Conservation (phyloP, 2,329 filamentous ascomycete species). For the Arthroderma sp. region DNA sequence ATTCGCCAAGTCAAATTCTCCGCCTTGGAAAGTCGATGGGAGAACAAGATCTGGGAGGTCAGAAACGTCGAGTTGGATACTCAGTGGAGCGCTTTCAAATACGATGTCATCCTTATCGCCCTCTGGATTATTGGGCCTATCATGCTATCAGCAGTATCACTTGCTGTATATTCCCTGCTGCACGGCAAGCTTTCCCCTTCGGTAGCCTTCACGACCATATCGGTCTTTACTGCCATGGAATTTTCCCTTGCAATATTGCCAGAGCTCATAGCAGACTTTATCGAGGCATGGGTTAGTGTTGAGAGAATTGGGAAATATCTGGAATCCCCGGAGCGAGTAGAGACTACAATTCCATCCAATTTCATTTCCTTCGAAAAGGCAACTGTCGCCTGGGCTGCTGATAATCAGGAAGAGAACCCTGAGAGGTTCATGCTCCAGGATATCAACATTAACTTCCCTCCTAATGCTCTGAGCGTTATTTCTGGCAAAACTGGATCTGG, state of each 20-base stretch:
- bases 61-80: slow-evolving; percentile 54
- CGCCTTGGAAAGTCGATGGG: slow-evolving; percentile 62
- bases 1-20: slow-evolving; percentile 80
- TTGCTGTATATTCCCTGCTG: slow-evolving; percentile 54
- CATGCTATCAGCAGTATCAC: slow-evolving; percentile 55
- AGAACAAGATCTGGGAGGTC: slow-evolving; percentile 52
- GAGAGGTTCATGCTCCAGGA: slow-evolving; percentile 53
- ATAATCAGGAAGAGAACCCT: slow-evolving; percentile 41
- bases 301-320: slow-evolving; percentile 61
- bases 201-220: slow-evolving; percentile 65
- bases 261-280: slow-evolving; percentile 54
- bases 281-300: slow-evolving; percentile 63
- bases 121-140: slow-evolving; percentile 66
- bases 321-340: slow-evolving; percentile 49
- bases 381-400: slow-evolving; percentile 61
- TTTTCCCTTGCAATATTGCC: slow-evolving; percentile 57
- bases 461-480: slow-evolving; percentile 57
- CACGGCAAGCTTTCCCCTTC: slow-evolving; percentile 54
- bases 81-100: slow-evolving; percentile 53
- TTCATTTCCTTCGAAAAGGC: slow-evolving; percentile 54
- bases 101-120: slow-evolving; percentile 48
- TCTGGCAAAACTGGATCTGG: slow-evolving; percentile 67
- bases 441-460: slow-evolving; percentile 53
- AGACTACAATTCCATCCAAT: slow-evolving; percentile 42
- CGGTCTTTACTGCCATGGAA: slow-evolving; percentile 62